These are phyloP conservation scores for Calonectria pseudoreteaudii DNA, from an alignment of 2,329 filamentous ascomycete species.

Conservation along the genomic window DNA sequence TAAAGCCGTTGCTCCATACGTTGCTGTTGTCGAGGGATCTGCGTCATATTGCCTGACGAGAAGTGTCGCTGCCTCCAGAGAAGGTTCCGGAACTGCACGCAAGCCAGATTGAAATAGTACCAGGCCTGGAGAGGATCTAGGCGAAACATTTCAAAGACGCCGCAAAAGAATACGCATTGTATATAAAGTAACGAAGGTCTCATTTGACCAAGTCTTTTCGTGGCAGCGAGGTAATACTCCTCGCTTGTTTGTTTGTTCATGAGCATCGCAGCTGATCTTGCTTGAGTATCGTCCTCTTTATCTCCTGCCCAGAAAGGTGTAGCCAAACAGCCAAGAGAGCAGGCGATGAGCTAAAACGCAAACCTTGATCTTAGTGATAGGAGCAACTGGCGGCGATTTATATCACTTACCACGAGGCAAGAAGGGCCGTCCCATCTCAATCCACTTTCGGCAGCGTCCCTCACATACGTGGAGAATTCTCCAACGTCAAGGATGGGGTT, in stretches of 20 bases:
- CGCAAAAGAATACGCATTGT: constrained; percentile 54
- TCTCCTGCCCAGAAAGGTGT: constrained; percentile 30
- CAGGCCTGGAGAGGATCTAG: constrained; percentile 50
- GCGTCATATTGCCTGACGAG: background rate
- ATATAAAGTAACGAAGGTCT: constrained; percentile 46
- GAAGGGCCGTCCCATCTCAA: constrained; percentile 41
- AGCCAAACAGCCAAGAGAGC: constrained; percentile 34
- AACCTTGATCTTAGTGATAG: background rate
- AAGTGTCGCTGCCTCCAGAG: constrained; percentile 44
- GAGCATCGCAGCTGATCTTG: background rate
- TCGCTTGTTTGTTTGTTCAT: constrained; percentile 28
- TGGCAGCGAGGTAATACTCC: constrained; percentile 40
- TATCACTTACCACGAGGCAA: constrained; percentile 32
- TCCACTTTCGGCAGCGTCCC: constrained; percentile 24
- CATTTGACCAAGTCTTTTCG: constrained; percentile 40
- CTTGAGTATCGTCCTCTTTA: background rate
- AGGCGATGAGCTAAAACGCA: constrained; percentile 32
- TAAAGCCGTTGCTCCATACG: constrained; percentile 55
- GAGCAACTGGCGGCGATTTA: background rate
- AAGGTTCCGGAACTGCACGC: constrained; percentile 45
- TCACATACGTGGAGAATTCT: constrained; percentile 11
- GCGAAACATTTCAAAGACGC: constrained; percentile 55
- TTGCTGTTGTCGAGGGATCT: constrained; percentile 30
- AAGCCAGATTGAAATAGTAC: constrained; percentile 47
- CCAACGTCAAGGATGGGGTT: constrained; percentile 26